Evolutionary conservation across 768 basidiomycete species (phyloP).

Genomic region (Arthromyces matolae): DNA sequence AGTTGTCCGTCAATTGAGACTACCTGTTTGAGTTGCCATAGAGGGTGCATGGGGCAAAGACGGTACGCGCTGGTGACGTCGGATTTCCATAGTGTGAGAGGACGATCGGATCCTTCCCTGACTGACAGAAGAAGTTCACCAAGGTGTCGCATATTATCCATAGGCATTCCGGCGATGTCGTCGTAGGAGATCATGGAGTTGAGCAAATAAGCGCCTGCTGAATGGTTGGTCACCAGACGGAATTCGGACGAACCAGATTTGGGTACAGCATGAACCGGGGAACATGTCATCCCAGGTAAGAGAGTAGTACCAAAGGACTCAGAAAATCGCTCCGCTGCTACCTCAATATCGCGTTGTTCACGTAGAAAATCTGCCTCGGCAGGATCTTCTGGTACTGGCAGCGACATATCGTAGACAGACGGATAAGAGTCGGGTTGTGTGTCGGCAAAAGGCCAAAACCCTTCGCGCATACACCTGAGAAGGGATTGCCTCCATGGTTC

Average conservation of each 20-base stretch:
- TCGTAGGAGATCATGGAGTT: conserved; percentile 32
- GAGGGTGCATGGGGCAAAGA: conserved; percentile 26
- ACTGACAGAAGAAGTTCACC: conserved; percentile 19
- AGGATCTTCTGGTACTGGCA: neutral
- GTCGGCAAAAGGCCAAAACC: neutral
- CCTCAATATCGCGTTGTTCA: conserved; percentile 24
- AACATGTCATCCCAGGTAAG: conserved; percentile 40
- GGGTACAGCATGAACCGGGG: conserved; percentile 36
- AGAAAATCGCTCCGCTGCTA: conserved; percentile 23
- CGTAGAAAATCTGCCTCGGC: neutral
- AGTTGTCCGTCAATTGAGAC: conserved; percentile 25
- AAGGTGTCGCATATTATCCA: conserved; percentile 34
- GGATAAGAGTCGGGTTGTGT: neutral
- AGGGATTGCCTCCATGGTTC: neutral
- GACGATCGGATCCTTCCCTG: conserved; percentile 6
- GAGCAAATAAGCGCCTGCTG: conserved; percentile 26
- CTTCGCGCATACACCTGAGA: neutral
- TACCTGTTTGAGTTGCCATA: conserved; percentile 31
- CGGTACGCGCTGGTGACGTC: conserved; percentile 36
- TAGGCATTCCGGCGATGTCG: conserved; percentile 20
- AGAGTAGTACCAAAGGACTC: conserved; percentile 30
- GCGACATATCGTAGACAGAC: neutral
- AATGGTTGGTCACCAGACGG: conserved; percentile 37
- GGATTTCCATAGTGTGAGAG: conserved; percentile 32
- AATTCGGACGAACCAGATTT: conserved; percentile 31